phyloP scores from a whole-genome alignment of 2,329 filamentous ascomycete species.

The Cordyceps pruinosa region DNA sequence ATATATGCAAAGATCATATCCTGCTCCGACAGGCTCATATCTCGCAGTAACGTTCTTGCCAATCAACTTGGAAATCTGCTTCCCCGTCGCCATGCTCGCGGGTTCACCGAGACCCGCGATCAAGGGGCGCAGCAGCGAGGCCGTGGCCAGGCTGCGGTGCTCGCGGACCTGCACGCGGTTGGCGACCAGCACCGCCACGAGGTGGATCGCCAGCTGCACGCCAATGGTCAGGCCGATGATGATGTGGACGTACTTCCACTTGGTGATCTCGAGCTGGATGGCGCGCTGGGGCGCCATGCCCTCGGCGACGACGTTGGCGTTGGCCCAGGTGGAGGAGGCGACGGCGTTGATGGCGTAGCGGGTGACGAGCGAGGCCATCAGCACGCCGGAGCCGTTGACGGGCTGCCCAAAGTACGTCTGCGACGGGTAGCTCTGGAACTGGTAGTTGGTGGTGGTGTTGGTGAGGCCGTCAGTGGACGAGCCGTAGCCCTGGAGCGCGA shows the following conservation, averaged over 20 bases:
- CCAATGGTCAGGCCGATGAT: conserved; percentile 26
- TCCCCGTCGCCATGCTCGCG: conserved; percentile 16
- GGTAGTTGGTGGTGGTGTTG: conserved; percentile 19
- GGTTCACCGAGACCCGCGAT: conserved; percentile 15
- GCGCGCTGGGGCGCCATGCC: conserved; percentile 23
- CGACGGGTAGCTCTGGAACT: conserved; percentile 36
- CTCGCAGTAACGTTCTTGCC: background rate
- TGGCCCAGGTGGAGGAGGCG: conserved; percentile 25
- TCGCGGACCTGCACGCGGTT: conserved; percentile 23
- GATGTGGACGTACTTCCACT: conserved; percentile 26
- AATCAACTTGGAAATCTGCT: conserved; percentile 13
- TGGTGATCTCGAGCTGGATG: conserved; percentile 24
- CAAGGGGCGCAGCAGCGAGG: conserved; percentile 17
- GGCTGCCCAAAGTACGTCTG: conserved; percentile 32
- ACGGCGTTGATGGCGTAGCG: conserved; percentile 32
- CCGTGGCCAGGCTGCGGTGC: conserved; percentile 19
- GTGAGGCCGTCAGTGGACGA: conserved; percentile 17
- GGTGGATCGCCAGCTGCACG: conserved; percentile 24
- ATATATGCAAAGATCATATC: conserved; percentile 9
- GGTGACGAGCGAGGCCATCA: conserved; percentile 31
- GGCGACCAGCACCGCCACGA: conserved; percentile 18
- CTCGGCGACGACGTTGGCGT: conserved; percentile 19
- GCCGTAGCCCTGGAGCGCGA: conserved; percentile 35
- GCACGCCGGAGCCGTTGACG: conserved; percentile 21
- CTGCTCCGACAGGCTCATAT: background rate